Conservation (phyloP, 208 protist species). For the Acanthamoeba royreba region DNA sequence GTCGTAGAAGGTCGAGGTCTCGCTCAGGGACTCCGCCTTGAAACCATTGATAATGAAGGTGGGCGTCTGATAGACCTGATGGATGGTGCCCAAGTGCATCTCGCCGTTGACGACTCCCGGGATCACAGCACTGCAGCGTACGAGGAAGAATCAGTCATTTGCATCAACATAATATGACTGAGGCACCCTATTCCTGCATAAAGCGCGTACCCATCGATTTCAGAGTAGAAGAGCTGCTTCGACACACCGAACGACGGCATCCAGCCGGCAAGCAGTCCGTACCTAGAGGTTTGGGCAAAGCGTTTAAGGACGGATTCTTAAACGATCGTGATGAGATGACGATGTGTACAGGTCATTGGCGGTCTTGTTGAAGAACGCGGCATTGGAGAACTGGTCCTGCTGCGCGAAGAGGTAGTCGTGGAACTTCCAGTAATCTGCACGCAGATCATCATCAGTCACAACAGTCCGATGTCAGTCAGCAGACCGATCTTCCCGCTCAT, state of each 20-base stretch:
- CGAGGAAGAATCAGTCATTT: neutral
- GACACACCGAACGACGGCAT: neutral
- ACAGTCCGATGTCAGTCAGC: neutral
- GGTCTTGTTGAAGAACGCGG: neutral
- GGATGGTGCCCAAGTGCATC: neutral
- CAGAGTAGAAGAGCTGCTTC: neutral
- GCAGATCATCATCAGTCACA: too few species aligned
- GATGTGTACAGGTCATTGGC: neutral
- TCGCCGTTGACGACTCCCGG: neutral
- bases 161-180: neutral
- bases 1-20: neutral
- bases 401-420: neutral
- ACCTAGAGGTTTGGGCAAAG: too few species aligned
- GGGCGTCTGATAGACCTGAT: slow-evolving; percentile 5
- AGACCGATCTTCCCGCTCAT: too few species aligned
- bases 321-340: too few species aligned
- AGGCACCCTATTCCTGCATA: neutral
- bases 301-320: too few species aligned
- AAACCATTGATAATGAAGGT: slow-evolving; percentile 11
- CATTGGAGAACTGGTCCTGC: neutral
- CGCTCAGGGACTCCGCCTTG: neutral
- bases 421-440: neutral
- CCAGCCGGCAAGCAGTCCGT: neutral
- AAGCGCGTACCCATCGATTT: neutral
- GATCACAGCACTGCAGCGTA: neutral